Evolutionary conservation across 2,329 filamentous ascomycete genomes (phyloP), one percentile per base, ranked within the genome.

Genomic region (Cylindrodendrum hubeiense): DNA sequence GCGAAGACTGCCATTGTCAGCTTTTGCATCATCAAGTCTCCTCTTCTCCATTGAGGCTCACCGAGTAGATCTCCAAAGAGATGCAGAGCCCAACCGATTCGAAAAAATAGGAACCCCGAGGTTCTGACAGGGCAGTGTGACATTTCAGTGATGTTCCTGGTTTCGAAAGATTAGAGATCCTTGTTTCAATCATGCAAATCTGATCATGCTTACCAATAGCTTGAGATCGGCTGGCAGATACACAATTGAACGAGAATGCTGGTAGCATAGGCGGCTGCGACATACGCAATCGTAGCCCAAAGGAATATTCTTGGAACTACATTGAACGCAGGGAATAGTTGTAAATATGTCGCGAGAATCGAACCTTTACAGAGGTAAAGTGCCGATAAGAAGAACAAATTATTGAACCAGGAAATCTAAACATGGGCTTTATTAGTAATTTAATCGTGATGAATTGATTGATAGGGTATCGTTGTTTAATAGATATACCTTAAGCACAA

Each of bases 311-410:
- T 47, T 17, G 21, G 37, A 15, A 41, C 49, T 13, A 22, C 30
- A 43, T 49, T 57, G 12, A 57, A 57, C 28, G 49, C 54, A 1
- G 28, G 43, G 46, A 57, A 50, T 9, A 57, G 2, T 9, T 26
- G 28, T 10, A 57, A 22, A 17, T 57, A 57, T 5, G 37, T 22
- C 13, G 44, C 46, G 9, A 57, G 44, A 1, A 57, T 22, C 8
- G 54, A 21, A 13, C 33, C 54, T 49, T 57, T 57, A 21, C 54
- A 57, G 1, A 57, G 43, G 33, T 57, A 57, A 30, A 57, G n/a
- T n/a, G n/a, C n/a, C n/a, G n/a, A n/a, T n/a, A n/a, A n/a, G n/a
- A n/a, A n/a, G n/a, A n/a, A n/a, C n/a, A n/a, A n/a, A n/a, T n/a
- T n/a, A n/a, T n/a, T n/a, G n/a, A n/a, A n/a, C n/a, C n/a, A n/a